Base-by-base conservation (phyloP, 1,284 basidiomycete species). In the Ganoderma sinense region DNA sequence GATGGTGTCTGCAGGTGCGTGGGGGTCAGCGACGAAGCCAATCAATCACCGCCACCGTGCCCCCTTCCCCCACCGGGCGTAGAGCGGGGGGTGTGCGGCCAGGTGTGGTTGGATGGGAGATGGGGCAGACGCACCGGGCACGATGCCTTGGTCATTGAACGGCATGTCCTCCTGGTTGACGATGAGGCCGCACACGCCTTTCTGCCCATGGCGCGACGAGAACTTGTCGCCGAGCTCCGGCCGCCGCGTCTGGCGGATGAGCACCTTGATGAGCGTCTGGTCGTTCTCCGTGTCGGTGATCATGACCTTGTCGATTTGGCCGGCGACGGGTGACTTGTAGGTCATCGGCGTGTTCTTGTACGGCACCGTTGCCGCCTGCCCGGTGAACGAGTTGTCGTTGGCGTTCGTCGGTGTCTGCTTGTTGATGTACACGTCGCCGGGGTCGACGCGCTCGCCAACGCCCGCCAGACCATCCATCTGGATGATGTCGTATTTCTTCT, bases 111-210 rank as follows among this genome's bases (percentile, higher is more conserved):
- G 48, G 48, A 13, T 23, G 48, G 23, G 48, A 51, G 48, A 26
- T 11, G 48, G 11, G 48, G 26, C 8, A 36, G 26, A 79, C 87
- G 73, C 79, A 94, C 94, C 94, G 67, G 94, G 97, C 78, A 90
- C 93, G 75, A 99, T 97, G 39, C 98, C 98, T 78, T 95, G 92
- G 83, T 99, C 97, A 78, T 97, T 98, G 86, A 99, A 99, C 4
- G 98, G 98, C 96, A 99, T 94, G 82, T 99, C 98, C 77, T 97
- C 96, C 79, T 99, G 98, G 76, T 97, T 97, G 64, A 99, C 97
- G 78, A 99, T 99, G 78, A 99, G 83, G 23, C 98, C 98, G 81
- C 97, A 99, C 18, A 99, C 98, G 73, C 98, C 98, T 83, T 99
- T 99, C 83, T 99, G 98, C 55, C 98, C 98, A 81, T 99, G 98